Percentiles rank a stretch among this genome's conserved stretches.
Evolutionary conservation across 1,139 yeast genomes (phyloP).

Genomic region (Debaryomycetaceae sp.): DNA sequence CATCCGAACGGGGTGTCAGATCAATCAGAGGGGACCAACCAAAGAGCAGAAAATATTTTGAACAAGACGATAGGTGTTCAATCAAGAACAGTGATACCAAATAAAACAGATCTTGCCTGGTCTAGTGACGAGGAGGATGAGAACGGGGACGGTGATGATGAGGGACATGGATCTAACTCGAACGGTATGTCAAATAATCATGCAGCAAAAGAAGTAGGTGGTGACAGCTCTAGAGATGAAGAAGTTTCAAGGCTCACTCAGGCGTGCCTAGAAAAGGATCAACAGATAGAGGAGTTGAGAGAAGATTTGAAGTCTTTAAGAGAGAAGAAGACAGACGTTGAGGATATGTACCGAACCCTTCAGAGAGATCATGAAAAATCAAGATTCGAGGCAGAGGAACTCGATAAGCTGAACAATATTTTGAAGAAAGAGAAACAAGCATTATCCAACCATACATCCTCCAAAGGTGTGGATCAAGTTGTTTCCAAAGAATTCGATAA

Average conservation of each 20-base stretch:
- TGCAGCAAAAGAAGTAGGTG: background rate
- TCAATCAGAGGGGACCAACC: background rate
- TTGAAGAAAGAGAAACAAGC: constrained; percentile 13
- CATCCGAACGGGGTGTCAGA: background rate
- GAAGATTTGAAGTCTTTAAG: constrained; percentile 7
- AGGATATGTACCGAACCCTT: constrained; percentile 16
- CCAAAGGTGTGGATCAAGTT: constrained; percentile 4
- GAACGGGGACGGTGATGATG: constrained; percentile 8
- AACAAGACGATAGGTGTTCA: constrained; percentile 46
- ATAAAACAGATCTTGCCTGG: constrained; percentile 77
- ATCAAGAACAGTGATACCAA: constrained; percentile 67
- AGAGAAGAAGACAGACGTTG: constrained; percentile 15
- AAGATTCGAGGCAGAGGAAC: constrained; percentile 9
- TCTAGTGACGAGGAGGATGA: constrained; percentile 67
- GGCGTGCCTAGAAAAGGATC: constrained; percentile 4
- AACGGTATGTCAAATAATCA: constrained; percentile 1
- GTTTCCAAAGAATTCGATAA: constrained; percentile 21
- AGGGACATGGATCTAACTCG: background rate
- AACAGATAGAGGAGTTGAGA: constrained; percentile 11
- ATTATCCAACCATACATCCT: constrained; percentile 6
- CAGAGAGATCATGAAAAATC: constrained; percentile 24
- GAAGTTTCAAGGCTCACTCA: background rate
- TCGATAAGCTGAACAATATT: constrained; percentile 20
- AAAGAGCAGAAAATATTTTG: constrained; percentile 10
- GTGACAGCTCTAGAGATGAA: constrained; percentile 1